Evolutionary conservation across 305 asterid species (phyloP).

Genomic region (Andrographis paniculata): DNA sequence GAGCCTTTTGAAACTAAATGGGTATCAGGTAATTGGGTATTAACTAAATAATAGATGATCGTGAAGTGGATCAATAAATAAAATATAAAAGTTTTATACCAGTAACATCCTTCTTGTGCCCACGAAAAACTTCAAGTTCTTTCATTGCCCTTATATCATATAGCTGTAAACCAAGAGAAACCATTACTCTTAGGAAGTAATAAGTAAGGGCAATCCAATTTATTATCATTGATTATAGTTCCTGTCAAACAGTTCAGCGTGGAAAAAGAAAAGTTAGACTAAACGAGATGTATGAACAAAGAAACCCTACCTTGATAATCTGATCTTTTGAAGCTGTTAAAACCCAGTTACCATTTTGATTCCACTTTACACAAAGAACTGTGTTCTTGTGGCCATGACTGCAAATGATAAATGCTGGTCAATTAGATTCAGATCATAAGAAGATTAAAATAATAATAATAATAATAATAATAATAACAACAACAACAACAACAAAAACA

Average conservation of each 20-base stretch:
- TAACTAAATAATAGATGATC: no score
- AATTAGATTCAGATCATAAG: slow-evolving; percentile 13
- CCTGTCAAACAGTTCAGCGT: slow-evolving; percentile 4
- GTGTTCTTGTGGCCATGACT: slow-evolving; percentile 98
- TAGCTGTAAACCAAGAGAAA: slow-evolving; percentile 42
- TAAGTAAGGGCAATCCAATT: neutral
- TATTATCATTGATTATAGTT: neutral
- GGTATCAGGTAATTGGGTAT: no score
- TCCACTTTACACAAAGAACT: slow-evolving; percentile 90
- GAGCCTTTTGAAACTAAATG: no score
- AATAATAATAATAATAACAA: no score
- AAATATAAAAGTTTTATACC: slow-evolving; percentile 33
- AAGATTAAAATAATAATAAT: no score
- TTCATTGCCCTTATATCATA: slow-evolving; percentile 98
- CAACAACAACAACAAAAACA: no score
- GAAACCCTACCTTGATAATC: slow-evolving; percentile 67
- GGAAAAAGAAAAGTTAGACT: neutral
- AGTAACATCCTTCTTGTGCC: slow-evolving; percentile 93
- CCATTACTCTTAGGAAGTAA: slow-evolving; percentile 14
- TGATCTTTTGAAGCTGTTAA: slow-evolving; percentile 97
- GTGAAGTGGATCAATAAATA: neutral
- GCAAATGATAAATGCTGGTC: slow-evolving; percentile 20
- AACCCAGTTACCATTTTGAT: slow-evolving; percentile 98
- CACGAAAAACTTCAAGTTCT: slow-evolving; percentile 96
- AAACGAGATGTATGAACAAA: slow-evolving; percentile 7